phyloP scores from a whole-genome alignment of 345 rosid genomes.

The Linum usitatissimum region DNA sequence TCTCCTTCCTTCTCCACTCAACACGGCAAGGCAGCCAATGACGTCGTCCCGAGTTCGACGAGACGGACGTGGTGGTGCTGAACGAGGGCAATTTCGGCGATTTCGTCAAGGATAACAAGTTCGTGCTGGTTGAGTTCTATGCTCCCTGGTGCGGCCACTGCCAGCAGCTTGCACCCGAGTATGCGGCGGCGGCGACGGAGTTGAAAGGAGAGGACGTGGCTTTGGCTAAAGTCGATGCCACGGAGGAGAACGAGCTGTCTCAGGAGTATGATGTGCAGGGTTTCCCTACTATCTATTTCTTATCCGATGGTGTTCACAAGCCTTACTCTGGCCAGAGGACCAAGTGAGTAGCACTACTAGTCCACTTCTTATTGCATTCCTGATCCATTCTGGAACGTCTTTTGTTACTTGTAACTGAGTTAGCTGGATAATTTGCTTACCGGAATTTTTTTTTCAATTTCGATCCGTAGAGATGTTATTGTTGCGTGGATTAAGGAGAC shows the following conservation, averaged over 20 bases:
- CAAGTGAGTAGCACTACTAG: slow-evolving; percentile 13
- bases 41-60: slow-evolving; percentile 12
- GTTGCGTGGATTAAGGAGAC: slow-evolving; percentile 90
- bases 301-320: slow-evolving; percentile 12
- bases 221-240: slow-evolving; percentile 35
- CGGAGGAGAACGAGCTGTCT: slow-evolving; percentile 11
- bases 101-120: slow-evolving; percentile 21
- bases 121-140: slow-evolving; percentile 32
- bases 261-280: slow-evolving; percentile 5
- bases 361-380: neutral
- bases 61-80: slow-evolving; percentile 34
- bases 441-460: neutral
- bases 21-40: neutral
- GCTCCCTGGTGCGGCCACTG: slow-evolving; percentile 47
- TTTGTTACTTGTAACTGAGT: neutral
- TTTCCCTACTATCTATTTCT: slow-evolving; percentile 15
- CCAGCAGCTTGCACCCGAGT: slow-evolving; percentile 29
- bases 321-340: slow-evolving; percentile 4
- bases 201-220: slow-evolving; percentile 38
- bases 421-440: no score
- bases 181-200: slow-evolving; percentile 38
- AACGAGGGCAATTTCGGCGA: slow-evolving; percentile 31
- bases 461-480: slow-evolving; percentile 56
- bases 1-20: neutral
- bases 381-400: neutral